A percentile compares a stretch with the other conserved stretches of the same genome.
Conservation (phyloP, 164 flowering plant species). For the Piper betle region DNA sequence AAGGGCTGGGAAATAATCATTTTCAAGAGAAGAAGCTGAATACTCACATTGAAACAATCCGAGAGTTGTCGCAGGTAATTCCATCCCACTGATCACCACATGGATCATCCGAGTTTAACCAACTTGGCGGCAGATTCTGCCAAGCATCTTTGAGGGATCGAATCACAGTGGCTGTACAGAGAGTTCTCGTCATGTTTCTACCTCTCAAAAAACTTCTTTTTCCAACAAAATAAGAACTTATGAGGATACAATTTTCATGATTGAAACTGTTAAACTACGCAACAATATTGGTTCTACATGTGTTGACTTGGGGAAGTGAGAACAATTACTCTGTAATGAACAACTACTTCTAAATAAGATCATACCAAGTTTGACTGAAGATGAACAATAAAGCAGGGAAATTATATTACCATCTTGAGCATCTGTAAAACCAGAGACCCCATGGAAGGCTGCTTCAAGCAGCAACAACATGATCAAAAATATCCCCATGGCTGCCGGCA, state of each 20-base stretch:
- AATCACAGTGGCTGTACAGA: slow-evolving; percentile 37
- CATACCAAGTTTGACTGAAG: not conserved
- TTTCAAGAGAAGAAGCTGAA: slow-evolving; percentile 9
- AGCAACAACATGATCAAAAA: not conserved
- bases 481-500: not conserved
- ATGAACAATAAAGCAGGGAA: not conserved
- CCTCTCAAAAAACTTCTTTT: not conserved
- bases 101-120: slow-evolving; percentile 61
- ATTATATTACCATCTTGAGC: not conserved
- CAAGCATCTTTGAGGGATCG: slow-evolving; percentile 42
- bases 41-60: slow-evolving; percentile 51
- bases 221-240: not conserved
- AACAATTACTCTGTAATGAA: not conserved
- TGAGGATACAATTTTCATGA: not conserved
- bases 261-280: not conserved
- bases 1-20: not conserved
- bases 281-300: not conserved
- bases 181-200: not conserved
- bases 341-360: not conserved
- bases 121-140: slow-evolving; percentile 76
- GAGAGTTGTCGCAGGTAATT: slow-evolving; percentile 50
- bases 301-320: not conserved
- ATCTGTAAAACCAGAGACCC: not conserved
- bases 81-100: slow-evolving; percentile 78
- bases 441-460: not conserved